Conservation (phyloP, 352 stramenopile species). For the Globisporangium takayamanum region DNA sequence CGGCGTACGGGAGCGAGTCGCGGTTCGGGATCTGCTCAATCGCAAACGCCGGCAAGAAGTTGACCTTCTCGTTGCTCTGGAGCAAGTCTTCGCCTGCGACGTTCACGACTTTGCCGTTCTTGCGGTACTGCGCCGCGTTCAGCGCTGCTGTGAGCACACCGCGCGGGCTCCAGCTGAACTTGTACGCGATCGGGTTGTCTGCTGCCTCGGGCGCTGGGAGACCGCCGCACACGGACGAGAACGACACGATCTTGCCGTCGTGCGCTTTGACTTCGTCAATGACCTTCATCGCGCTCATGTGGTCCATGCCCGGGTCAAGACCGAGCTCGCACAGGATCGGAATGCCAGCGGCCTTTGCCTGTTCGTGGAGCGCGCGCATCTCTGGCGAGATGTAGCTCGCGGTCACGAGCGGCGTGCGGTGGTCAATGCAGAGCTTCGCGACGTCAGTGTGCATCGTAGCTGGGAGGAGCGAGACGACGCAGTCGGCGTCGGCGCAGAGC, state of each 20-base stretch:
- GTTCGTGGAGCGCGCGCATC: slow-evolving; percentile 82
- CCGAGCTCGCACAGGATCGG: slow-evolving; percentile 94
- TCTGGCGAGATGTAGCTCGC: slow-evolving; percentile 94
- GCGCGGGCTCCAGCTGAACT: slow-evolving; percentile 96
- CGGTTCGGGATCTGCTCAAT: slow-evolving; percentile 95
- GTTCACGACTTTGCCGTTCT: slow-evolving; percentile 79
- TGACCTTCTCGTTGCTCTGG: slow-evolving; percentile 68
- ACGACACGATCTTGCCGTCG: slow-evolving; percentile 85
- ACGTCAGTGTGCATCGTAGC: slow-evolving; percentile 91
- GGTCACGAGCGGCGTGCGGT: slow-evolving; percentile 88
- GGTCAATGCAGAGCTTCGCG: slow-evolving; percentile 83
- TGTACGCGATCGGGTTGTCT: slow-evolving; percentile 95
- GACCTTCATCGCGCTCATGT: slow-evolving; percentile 96
- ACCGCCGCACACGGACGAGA: slow-evolving; percentile 93
- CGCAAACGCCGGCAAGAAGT: slow-evolving; percentile 88
- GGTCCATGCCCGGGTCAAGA: slow-evolving; percentile 95
- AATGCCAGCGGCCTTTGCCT: slow-evolving; percentile 73
- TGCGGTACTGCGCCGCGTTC: slow-evolving; percentile 88
- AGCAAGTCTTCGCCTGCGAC: slow-evolving; percentile 87
- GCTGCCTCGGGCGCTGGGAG: slow-evolving; percentile 92
- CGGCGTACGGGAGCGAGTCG: slow-evolving; percentile 89
- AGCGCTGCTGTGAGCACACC: slow-evolving; percentile 91
- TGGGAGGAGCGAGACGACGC: slow-evolving; percentile 92
- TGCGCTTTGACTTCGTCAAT: slow-evolving; percentile 93
- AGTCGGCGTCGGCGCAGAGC: slow-evolving; percentile 78